Conservation (phyloP, 352 stramenopile species). For the Phytophthora kernoviae region DNA sequence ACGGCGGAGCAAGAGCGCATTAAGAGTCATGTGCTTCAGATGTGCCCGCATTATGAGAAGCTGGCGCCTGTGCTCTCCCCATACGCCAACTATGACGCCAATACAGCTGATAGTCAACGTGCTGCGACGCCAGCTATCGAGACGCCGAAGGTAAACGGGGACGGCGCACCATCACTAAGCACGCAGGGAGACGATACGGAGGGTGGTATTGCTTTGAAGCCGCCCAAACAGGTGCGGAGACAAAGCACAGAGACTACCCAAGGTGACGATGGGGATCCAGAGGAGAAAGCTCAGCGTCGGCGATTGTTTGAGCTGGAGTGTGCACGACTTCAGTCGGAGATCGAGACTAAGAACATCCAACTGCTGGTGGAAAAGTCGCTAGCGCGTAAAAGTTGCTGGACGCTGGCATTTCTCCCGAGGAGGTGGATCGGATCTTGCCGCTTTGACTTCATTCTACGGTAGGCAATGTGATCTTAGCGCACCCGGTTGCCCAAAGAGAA, state of each 20-base stretch:
- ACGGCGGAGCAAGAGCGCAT: slow-evolving; percentile 34
- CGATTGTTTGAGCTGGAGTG: slow-evolving; percentile 57
- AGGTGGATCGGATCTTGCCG: slow-evolving; percentile 56
- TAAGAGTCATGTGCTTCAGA: slow-evolving; percentile 40
- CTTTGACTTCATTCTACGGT: slow-evolving; percentile 16
- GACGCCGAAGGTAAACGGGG: neutral
- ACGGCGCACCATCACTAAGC: neutral
- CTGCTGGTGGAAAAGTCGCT: slow-evolving; percentile 56
- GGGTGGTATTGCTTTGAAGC: slow-evolving; percentile 5
- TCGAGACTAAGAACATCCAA: slow-evolving; percentile 53
- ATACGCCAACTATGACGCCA: slow-evolving; percentile 33
- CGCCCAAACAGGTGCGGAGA: neutral
- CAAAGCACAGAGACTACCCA: slow-evolving; percentile 11
- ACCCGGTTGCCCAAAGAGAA: too few species aligned
- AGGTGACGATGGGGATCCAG: slow-evolving; percentile 11
- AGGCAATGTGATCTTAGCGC: neutral
- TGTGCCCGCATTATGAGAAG: slow-evolving; percentile 48
- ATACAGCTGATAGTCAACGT: slow-evolving; percentile 10
- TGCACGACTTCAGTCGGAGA: slow-evolving; percentile 51
- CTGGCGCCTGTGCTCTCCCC: slow-evolving; percentile 33
- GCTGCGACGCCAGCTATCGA: neutral
- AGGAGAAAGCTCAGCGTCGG: slow-evolving; percentile 44
- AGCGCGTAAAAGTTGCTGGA: slow-evolving; percentile 54
- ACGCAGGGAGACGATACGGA: neutral
- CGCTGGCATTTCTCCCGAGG: slow-evolving; percentile 40